Evolutionary conservation across 169 alveolate species (phyloP).

Genomic region (Perkinsus marinus): DNA sequence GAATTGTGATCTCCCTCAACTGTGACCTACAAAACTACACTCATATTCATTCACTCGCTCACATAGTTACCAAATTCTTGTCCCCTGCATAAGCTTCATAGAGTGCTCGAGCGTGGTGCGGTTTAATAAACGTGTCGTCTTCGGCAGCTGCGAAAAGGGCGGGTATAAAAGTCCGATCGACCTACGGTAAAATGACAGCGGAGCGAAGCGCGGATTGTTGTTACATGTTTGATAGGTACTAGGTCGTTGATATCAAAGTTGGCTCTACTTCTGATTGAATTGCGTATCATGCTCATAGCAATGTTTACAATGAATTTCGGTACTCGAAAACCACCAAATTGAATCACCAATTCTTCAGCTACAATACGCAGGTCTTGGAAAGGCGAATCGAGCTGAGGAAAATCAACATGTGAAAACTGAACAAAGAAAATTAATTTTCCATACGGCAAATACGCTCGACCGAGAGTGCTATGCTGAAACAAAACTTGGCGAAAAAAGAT

Average conservation of each 20-base stretch:
- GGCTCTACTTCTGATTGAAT: slow-evolving; percentile 33
- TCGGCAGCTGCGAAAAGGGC: slow-evolving; percentile 54
- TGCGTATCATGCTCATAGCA: slow-evolving; percentile 26
- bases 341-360: slow-evolving; percentile 32
- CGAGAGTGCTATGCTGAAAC: no score
- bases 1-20: slow-evolving; percentile 70
- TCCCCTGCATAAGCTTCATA: slow-evolving; percentile 58
- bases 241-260: slow-evolving; percentile 31
- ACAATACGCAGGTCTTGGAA: slow-evolving; percentile 30
- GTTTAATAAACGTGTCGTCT: slow-evolving; percentile 52
- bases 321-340: slow-evolving; percentile 21
- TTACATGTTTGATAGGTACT: slow-evolving; percentile 31
- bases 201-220: background rate
- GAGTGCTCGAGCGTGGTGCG: slow-evolving; percentile 51
- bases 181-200: slow-evolving; percentile 6
- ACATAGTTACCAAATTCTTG: slow-evolving; percentile 33
- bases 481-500: no score
- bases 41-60: background rate
- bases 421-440: no score
- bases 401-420: no score
- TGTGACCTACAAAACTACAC: background rate
- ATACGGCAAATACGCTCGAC: no score
- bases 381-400: slow-evolving; percentile 46
- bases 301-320: slow-evolving; percentile 38
- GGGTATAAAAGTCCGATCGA: slow-evolving; percentile 50